Evolutionary conservation across 805 yeast genomes (phyloP), one percentile per base, ranked within the genome.

Genomic region (Sungouiella thailandica): DNA sequence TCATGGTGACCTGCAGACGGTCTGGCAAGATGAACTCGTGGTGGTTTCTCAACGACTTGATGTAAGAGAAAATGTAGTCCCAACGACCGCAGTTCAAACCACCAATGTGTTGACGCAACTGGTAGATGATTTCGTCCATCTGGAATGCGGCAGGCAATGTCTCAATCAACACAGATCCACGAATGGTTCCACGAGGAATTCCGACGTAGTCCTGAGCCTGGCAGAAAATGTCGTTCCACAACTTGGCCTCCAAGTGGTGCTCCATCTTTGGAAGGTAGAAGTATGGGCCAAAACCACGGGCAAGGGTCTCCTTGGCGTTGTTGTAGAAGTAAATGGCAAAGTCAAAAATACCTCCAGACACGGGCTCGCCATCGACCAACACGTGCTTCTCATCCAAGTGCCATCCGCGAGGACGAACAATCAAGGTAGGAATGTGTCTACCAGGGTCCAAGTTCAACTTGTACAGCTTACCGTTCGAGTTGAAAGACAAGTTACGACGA

Each of bases 1-100:
- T 65, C 94, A 83, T 83, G 12, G 86, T 82, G 28, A 83, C 88
- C 52, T 73, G 82, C 37, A 78, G 77, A 58, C 94, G 70, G 64
- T 83, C 83, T n/a, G 94, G 93, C 43, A 83, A 65, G 39, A 83
- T 69, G 52, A 76, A 79, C 29, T 72, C 73, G 33, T 77, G 73
- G 37, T 47, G 46, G 31, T 40, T 39, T 29, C 43, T 37, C 28
- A 47, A 39, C 13, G 47, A 28, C 37, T 49, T 49, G 34, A 46
- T 42, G 31, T 49, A 44, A 5, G 49, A 42, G 38, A 49, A 47
- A 17, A 49, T 46, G 34, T 47, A 49, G 37, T 49, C 54, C 54
- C 54, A 49, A 39, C 52, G 40, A 20, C 54, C 54, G 38, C 54
- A 49, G 37, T 49, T 47, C 25, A 49, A 34, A 10, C 52, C 52